Conservation (phyloP, 768 basidiomycete genomes). For the Harrya chromipes region DNA sequence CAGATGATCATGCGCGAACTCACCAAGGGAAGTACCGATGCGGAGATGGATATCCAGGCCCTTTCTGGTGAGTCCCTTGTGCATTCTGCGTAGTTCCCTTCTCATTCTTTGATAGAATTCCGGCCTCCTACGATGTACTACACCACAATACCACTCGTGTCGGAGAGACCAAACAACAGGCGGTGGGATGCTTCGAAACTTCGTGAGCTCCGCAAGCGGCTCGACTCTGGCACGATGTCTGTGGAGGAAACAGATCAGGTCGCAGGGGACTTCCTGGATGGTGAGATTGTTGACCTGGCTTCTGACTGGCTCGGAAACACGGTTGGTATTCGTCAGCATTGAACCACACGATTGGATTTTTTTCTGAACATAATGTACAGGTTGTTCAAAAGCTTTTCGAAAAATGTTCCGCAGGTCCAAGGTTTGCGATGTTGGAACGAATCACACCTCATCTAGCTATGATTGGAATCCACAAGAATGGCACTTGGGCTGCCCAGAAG, state of each 20-base stretch:
- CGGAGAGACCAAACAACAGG: constrained; percentile 79
- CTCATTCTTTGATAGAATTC: constrained; percentile 55
- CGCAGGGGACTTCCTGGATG: constrained; percentile 86
- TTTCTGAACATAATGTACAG: constrained; percentile 34
- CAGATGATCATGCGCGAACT: constrained; percentile 97
- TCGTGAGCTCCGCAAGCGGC: constrained; percentile 88
- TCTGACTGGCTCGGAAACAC: constrained; percentile 99
- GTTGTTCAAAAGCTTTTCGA: constrained; percentile 98
- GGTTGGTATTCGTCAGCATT: constrained; percentile 20
- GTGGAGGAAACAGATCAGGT: constrained; percentile 88
- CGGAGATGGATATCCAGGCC: constrained; percentile 80
- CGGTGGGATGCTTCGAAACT: constrained; percentile 93
- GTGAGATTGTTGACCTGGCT: constrained; percentile 91
- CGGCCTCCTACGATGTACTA: constrained; percentile 95
- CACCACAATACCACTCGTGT: constrained; percentile 88
- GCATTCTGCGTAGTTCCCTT: not conserved
- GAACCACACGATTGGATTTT: not conserved
- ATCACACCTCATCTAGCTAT: constrained; percentile 91
- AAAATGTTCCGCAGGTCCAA: constrained; percentile 70
- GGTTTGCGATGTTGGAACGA: constrained; percentile 90
- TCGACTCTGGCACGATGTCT: constrained; percentile 86
- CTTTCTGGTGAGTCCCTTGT: constrained; percentile 66
- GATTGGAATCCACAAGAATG: constrained; percentile 99
- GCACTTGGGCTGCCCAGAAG: constrained; percentile 99
- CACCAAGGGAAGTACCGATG: constrained; percentile 68